Base-by-base conservation (phyloP, 2,329 filamentous ascomycete genomes). In the Phaeosphaeriaceae sp. region DNA sequence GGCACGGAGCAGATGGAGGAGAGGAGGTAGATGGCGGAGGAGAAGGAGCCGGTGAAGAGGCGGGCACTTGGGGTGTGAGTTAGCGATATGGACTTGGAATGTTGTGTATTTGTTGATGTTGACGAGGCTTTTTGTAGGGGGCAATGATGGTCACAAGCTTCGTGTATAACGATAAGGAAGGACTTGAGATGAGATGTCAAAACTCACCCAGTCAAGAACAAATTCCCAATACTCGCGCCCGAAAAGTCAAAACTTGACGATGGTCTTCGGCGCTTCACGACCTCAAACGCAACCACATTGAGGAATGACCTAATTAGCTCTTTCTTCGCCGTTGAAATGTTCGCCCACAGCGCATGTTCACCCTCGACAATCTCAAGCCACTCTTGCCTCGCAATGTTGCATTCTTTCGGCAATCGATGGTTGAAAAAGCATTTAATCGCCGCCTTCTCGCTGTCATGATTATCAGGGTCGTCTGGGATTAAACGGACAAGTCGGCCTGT, bases 321-420 rank as follows among this genome's bases (percentile, higher is more conserved):
- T 65, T 81, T 82, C 72, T 83, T 83, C 2, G 81, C 79, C 0
- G 78, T 77, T 1, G 81, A 81, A 36, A 84, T 82, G 27, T 81
- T 78, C 17, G 63, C 73, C 93, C 94, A 98, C 2, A 96, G 84
- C 0, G 80, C 68, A 60, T 95, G 92, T 0, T 89, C 88, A 2
- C 91, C 91, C 76, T 97, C 93, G 31, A 98, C 88, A 31, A 98
- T 92, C 50, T 91, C 88, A 25, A 93, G 86, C 93, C 94, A 98
- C 80, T 97, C 93, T 4, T 82, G 76, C 21, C 90, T 85, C 0
- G 94, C 93, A 22, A 81, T 76, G 6, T 77, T 72, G 3, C 87
- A 82, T 24, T 87, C 83, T 2, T 85, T 80, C 2, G 91, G 86
- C 0, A 98, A 84, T 10, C 94, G 88, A 72, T 97, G 88, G 72